A percentile compares a stretch with the other conserved stretches of the same genome.
phyloP scores from a whole-genome alignment of 768 basidiomycete genomes.

The Leucocoprinus leucothites region DNA sequence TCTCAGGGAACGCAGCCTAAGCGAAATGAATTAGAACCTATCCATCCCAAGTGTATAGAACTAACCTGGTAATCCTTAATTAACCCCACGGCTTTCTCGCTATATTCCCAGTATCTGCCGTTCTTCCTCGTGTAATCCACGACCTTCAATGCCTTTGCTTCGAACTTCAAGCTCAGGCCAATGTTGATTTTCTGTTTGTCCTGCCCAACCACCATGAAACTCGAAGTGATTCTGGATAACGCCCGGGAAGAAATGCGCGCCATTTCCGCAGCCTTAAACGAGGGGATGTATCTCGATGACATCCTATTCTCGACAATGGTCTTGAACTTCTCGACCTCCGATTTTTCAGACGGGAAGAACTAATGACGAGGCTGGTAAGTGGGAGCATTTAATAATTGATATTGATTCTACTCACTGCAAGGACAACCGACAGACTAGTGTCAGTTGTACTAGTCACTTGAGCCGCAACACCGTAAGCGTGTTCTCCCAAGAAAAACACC shows the following conservation, averaged over 20 bases:
- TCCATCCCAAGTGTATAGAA: background rate
- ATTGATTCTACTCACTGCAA: slow-evolving; percentile 87
- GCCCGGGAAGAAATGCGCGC: slow-evolving; percentile 75
- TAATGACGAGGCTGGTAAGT: slow-evolving; percentile 25
- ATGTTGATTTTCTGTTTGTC: slow-evolving; percentile 84
- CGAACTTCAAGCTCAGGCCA: slow-evolving; percentile 94
- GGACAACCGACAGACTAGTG: slow-evolving; percentile 69
- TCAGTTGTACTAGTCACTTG: slow-evolving; percentile 77
- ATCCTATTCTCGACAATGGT: slow-evolving; percentile 52
- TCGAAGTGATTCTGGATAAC: slow-evolving; percentile 88
- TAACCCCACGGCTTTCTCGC: slow-evolving; percentile 78
- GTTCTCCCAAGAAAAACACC: slow-evolving; percentile 94
- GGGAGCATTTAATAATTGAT: too few species aligned
- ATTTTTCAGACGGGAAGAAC: slow-evolving; percentile 86
- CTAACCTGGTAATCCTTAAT: slow-evolving; percentile 80
- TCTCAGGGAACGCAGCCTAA: slow-evolving; percentile 78
- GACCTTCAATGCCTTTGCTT: slow-evolving; percentile 90
- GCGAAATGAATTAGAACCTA: slow-evolving; percentile 2
- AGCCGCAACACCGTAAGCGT: slow-evolving; percentile 94
- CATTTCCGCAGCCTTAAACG: slow-evolving; percentile 73
- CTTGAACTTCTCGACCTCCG: slow-evolving; percentile 79
- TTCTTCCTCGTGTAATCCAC: slow-evolving; percentile 88
- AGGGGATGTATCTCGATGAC: slow-evolving; percentile 66
- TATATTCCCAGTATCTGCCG: slow-evolving; percentile 89
- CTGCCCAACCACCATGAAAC: slow-evolving; percentile 75